Evolutionary conservation across 2,329 filamentous ascomycete species (phyloP), one percentile per base, ranked within the genome.

Genomic region (Graphilbum sp.): DNA sequence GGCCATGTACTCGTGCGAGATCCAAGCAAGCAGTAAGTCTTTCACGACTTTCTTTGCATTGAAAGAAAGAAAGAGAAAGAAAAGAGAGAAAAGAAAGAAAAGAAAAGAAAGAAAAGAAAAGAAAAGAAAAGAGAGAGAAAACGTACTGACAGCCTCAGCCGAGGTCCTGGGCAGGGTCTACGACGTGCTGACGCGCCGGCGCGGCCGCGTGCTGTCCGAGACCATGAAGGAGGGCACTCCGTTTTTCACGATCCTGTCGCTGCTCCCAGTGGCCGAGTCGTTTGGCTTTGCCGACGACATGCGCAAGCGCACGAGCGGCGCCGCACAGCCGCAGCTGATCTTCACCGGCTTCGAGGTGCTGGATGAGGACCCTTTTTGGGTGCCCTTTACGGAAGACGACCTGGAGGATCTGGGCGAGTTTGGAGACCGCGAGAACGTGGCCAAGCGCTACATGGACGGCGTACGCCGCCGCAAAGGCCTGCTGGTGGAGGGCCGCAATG

Each of bases 261-360:
- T 87, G 2, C 69, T 98, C 6, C 90, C 90, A 1, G 90, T 94
- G 0, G 88, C 86, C 17, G 87, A 95, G 59, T 90, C 82, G 9
- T 98, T 98, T 54, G 90, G 90, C 1, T 98, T 98, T 62, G 75
- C 75, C 5, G 90, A 96, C 53, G 90, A 98, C 59, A 96, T 98
- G 62, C 76, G 90, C 41, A 96, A 96, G 62, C 73, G 87, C 7
- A 94, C 86, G 1, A 86, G 79, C 7, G 90, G 90, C 3, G 84
- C 82, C 3, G 90, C 90, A 1, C 81, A 84, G 50, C 90, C 90
- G 36, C 90, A 96, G 64, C 68, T 98, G 29, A 79, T 93, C 43
- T 98, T 96, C 54, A 74, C 83, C 8, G 90, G 90, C 1, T 98
- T 87, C 53, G 85, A 95, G 57, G 72, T 93, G 48, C 66, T 96